These are phyloP conservation scores for Colletotrichum theobromicola DNA, from an alignment of 2,329 filamentous ascomycete species.

Conservation along the genomic window DNA sequence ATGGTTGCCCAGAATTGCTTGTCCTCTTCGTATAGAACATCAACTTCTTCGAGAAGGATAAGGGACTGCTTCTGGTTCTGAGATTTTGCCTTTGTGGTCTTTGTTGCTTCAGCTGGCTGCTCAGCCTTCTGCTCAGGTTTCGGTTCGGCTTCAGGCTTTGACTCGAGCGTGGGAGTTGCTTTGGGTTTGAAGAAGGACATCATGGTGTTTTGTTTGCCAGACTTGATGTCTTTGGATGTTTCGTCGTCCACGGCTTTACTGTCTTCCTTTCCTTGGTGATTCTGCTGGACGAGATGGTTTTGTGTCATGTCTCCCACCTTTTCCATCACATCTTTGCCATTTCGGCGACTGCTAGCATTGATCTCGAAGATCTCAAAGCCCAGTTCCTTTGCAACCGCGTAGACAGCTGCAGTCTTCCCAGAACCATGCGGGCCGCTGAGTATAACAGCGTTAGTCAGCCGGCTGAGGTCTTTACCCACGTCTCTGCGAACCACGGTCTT, in stretches of 20 bases:
- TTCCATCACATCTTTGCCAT: constrained; percentile 88
- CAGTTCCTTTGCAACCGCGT: constrained; percentile 89
- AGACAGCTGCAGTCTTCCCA: constrained; percentile 92
- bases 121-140: constrained; percentile 21
- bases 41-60: constrained; percentile 92
- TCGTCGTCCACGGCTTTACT: constrained; percentile 46
- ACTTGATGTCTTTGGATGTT: constrained; percentile 63
- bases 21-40: constrained; percentile 93
- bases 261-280: constrained; percentile 36
- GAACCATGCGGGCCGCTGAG: constrained; percentile 89
- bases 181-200: constrained; percentile 78
- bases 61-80: constrained; percentile 83
- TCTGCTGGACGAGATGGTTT: constrained; percentile 81
- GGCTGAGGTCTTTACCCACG: constrained; percentile 47
- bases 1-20: constrained; percentile 93
- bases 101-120: background rate
- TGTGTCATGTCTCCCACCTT: constrained; percentile 95
- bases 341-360: constrained; percentile 81
- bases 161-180: constrained; percentile 30
- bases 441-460: constrained; percentile 77
- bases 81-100: constrained; percentile 37
- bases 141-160: constrained; percentile 20
- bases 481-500: constrained; percentile 60
- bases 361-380: constrained; percentile 96
- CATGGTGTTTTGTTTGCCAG: constrained; percentile 79